Evolutionary conservation across 768 basidiomycete genomes (phyloP).

Genomic region (Boletus tomentosulus): DNA sequence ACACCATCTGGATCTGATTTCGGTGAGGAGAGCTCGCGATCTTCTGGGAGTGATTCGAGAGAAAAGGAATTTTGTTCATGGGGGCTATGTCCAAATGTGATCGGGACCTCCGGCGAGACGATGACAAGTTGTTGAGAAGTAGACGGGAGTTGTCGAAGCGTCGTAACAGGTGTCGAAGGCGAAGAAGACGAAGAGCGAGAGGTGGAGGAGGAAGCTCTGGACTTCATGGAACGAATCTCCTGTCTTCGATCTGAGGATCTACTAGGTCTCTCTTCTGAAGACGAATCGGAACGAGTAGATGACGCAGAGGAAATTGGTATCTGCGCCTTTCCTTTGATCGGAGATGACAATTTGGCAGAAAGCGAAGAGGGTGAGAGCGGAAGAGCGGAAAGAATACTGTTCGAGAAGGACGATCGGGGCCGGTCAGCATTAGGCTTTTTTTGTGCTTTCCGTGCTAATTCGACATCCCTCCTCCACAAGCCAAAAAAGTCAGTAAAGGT

Average conservation of each 20-base stretch:
- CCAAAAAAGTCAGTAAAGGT: constrained; percentile 74
- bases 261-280: constrained; percentile 20
- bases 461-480: constrained; percentile 70
- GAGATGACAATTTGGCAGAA: constrained; percentile 5
- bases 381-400: constrained; percentile 56
- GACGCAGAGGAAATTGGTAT: neutral
- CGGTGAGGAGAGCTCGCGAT: constrained; percentile 34
- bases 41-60: constrained; percentile 52
- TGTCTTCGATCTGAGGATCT: constrained; percentile 4
- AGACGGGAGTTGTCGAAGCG: constrained; percentile 15
- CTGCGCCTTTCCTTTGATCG: constrained; percentile 13
- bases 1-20: constrained; percentile 6
- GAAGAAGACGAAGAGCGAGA: constrained; percentile 26
- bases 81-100: constrained; percentile 30
- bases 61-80: constrained; percentile 19
- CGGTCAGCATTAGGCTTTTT: constrained; percentile 20
- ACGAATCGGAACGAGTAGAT: constrained; percentile 20
- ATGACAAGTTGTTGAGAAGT: constrained; percentile 19
- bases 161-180: constrained; percentile 20
- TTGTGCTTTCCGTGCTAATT: constrained; percentile 45
- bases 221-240: constrained; percentile 4
- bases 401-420: constrained; percentile 44
- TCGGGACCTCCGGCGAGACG: constrained; percentile 19
- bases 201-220: constrained; percentile 23
- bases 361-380: constrained; percentile 32